phyloP scores from a whole-genome alignment of 2,329 filamentous ascomycete genomes.

The Neospermospora avenae region DNA sequence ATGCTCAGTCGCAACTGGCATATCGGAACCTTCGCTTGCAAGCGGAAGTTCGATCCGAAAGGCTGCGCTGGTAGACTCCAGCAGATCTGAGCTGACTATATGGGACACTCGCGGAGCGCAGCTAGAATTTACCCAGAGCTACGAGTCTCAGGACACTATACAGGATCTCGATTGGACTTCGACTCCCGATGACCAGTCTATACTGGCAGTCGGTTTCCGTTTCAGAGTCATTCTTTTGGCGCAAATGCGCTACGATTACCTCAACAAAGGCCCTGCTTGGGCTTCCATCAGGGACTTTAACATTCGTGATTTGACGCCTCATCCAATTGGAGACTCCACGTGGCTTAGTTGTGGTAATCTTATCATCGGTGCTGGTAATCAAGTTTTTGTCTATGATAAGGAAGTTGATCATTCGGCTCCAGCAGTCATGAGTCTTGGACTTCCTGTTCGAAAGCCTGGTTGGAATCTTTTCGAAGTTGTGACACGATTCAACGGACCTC shows the following conservation, averaged over 20 bases:
- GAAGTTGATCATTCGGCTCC: constrained; percentile 56
- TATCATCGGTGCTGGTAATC: constrained; percentile 85
- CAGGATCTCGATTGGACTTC: constrained; percentile 92
- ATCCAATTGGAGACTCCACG: constrained; percentile 88
- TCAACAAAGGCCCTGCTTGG: constrained; percentile 88
- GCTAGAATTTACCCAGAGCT: constrained; percentile 76
- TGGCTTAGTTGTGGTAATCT: constrained; percentile 86
- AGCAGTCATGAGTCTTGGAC: constrained; percentile 27
- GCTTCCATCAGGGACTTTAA: constrained; percentile 78
- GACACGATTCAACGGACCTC: constrained; percentile 77
- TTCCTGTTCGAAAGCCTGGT: constrained; percentile 25
- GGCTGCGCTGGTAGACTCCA: constrained; percentile 74
- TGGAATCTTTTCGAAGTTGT: constrained; percentile 76
- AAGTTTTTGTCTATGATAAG: constrained; percentile 81
- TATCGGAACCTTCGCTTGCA: constrained; percentile 69
- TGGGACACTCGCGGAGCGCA: constrained; percentile 84
- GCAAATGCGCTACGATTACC: constrained; percentile 88
- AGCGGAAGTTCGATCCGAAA: constrained; percentile 87
- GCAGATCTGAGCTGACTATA: constrained; percentile 74
- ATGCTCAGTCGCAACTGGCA: constrained; percentile 74
- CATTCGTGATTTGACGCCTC: constrained; percentile 77
- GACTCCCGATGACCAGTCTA: constrained; percentile 83
- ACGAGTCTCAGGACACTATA: constrained; percentile 69
- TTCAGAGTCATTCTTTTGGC: constrained; percentile 78
- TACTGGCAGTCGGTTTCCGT: constrained; percentile 89